Conservation (phyloP, 306 rosid species). For the Castanea crenata region DNA sequence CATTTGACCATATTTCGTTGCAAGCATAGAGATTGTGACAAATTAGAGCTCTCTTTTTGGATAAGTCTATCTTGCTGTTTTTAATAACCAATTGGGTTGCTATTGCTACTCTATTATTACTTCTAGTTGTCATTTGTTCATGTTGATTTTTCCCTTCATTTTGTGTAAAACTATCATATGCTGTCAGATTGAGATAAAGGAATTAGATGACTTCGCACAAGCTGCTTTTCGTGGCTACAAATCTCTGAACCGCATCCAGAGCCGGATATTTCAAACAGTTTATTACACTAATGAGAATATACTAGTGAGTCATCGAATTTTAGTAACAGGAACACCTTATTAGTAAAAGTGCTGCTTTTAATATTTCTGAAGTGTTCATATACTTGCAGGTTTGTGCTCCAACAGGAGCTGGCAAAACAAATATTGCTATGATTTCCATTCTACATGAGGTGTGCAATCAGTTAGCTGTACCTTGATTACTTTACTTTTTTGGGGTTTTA, state of each 20-base stretch:
- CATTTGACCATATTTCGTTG: not conserved
- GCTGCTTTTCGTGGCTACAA: conserved; percentile 95
- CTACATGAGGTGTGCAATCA: conserved; percentile 76
- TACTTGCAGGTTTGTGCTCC: conserved; percentile 94
- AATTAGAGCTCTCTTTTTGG: conserved; percentile 12
- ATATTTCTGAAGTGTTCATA: conserved; percentile 20
- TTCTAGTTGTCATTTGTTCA: conserved; percentile 10
- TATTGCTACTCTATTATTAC: conserved; percentile 10
- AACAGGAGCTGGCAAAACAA: conserved; percentile 98
- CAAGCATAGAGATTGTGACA: not conserved
- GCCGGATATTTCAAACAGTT: conserved; percentile 85
- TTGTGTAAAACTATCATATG: conserved; percentile 20
- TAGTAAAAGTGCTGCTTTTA: conserved; percentile 13
- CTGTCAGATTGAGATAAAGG: conserved; percentile 80
- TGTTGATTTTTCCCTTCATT: conserved; percentile 13
- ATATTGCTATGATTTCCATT: conserved; percentile 95
- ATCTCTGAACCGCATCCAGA: conserved; percentile 85
- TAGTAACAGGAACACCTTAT: conserved; percentile 1
- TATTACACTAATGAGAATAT: conserved; percentile 89
- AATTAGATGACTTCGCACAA: conserved; percentile 96
- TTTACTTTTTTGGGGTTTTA: not conserved
- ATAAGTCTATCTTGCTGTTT: conserved; percentile 2
- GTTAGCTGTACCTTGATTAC: conserved; percentile 4
- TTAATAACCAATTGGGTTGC: conserved; percentile 7
- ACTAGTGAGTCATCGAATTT: conserved; percentile 57